Percentiles rank a stretch among this genome's conserved stretches.
phyloP scores from a whole-genome alignment of 2,329 filamentous ascomycete species.

The Talaromyces sp. region DNA sequence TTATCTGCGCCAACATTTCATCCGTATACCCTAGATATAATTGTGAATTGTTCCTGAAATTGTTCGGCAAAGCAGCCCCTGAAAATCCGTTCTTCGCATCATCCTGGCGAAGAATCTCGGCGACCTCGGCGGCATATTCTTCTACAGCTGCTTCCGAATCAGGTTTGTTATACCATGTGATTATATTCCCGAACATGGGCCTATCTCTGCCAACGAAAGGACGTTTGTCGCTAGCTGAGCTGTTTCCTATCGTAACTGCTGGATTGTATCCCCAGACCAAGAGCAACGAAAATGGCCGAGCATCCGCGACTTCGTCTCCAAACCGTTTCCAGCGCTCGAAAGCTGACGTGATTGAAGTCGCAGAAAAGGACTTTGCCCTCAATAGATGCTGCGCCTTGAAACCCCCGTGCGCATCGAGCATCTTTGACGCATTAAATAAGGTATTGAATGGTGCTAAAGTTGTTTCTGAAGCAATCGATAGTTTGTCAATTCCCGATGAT shows the following conservation, averaged over 20 bases:
- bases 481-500: not conserved
- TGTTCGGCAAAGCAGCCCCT: not conserved
- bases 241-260: not conserved
- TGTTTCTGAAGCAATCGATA: not conserved
- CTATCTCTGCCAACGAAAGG: not conserved
- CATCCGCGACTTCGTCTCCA: not conserved
- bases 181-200: not conserved
- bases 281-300: not conserved
- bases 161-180: not conserved
- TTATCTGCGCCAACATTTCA: not conserved
- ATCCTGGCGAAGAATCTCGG: not conserved
- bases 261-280: not conserved
- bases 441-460: not conserved
- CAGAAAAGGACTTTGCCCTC: not conserved
- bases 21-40: not conserved
- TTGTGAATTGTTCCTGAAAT: not conserved
- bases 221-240: not conserved
- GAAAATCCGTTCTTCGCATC: not conserved
- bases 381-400: not conserved
- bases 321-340: not conserved
- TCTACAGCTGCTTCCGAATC: not conserved
- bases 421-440: not conserved
- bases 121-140: not conserved
- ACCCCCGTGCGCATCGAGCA: not conserved
- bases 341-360: not conserved